These are phyloP conservation scores for Strobilomyces dryophilus DNA, from an alignment of 768 basidiomycete genomes.

Conservation along the genomic window DNA sequence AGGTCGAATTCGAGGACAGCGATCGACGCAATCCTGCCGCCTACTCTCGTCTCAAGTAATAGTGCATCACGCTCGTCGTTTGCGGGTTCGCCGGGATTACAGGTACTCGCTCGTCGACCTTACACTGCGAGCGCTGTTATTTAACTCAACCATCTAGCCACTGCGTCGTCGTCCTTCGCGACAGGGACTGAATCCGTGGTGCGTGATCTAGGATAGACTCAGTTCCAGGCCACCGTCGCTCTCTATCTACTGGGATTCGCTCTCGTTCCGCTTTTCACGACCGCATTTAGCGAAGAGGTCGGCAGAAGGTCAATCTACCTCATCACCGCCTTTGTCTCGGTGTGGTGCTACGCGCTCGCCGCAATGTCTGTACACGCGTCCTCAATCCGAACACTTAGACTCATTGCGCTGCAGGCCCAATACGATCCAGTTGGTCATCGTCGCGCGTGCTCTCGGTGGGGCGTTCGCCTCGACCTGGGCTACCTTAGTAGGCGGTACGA, in stretches of 20 bases:
- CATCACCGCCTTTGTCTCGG: constrained; percentile 41
- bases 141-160: constrained; percentile 35
- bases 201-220: constrained; percentile 38
- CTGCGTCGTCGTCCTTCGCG: constrained; percentile 48
- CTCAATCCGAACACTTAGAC: neutral
- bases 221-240: constrained; percentile 43
- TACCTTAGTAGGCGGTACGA: constrained; percentile 67
- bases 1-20: too few relatives aligned
- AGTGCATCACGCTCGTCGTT: constrained; percentile 32
- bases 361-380: constrained; percentile 18
- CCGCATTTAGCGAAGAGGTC: constrained; percentile 68
- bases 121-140: neutral
- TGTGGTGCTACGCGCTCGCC: constrained; percentile 38
- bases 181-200: constrained; percentile 56
- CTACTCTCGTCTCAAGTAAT: constrained; percentile 37
- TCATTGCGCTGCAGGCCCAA: constrained; percentile 24
- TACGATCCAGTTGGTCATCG: constrained; percentile 53
- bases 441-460: constrained; percentile 60
- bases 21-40: constrained; percentile 33
- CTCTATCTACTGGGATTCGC: constrained; percentile 60
- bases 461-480: constrained; percentile 62
- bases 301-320: constrained; percentile 53
- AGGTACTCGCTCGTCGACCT: constrained; percentile 8
- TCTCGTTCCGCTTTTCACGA: constrained; percentile 56
- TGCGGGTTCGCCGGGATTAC: constrained; percentile 30